Conservation (phyloP, 2,329 filamentous ascomycete genomes). For the Penicillium sp. region DNA sequence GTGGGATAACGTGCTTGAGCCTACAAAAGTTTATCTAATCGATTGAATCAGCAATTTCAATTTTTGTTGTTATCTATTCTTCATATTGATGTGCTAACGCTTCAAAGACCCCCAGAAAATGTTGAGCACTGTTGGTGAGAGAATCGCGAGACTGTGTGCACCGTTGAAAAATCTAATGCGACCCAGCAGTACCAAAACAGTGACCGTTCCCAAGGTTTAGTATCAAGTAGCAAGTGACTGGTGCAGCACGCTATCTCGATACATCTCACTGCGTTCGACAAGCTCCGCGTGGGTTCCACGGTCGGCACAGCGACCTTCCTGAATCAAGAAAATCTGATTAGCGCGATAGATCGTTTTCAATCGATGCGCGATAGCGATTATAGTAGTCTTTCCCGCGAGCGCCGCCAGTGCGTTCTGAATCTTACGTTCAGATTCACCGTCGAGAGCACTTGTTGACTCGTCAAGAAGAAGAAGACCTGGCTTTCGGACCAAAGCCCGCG, state of each 20-base stretch:
- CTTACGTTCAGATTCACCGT: slow-evolving; percentile 53
- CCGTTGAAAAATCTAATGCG: too few species aligned
- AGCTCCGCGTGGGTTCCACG: slow-evolving; percentile 53
- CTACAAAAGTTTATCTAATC: too few species aligned
- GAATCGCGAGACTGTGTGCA: too few species aligned
- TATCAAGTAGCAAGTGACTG: slow-evolving; percentile 36
- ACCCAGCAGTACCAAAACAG: too few species aligned
- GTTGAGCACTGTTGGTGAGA: too few species aligned
- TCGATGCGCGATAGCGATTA: slow-evolving; percentile 44
- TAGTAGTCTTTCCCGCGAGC: slow-evolving; percentile 34
- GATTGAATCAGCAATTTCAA: too few species aligned
- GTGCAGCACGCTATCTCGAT: slow-evolving; percentile 53
- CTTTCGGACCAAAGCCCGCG: slow-evolving; percentile 56
- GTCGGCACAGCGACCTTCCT: slow-evolving; percentile 52
- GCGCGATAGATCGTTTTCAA: slow-evolving; percentile 54
- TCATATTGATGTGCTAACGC: too few species aligned
- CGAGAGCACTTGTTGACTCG: slow-evolving; percentile 62
- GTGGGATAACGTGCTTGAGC: too few species aligned
- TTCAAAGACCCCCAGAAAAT: too few species aligned
- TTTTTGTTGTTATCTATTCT: too few species aligned
- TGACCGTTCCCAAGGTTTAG: not conserved
- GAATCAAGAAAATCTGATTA: slow-evolving; percentile 75
- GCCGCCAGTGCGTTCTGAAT: slow-evolving; percentile 46
- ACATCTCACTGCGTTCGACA: slow-evolving; percentile 51
- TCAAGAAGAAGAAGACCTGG: slow-evolving; percentile 60